Percentiles rank a stretch among this genome's conserved stretches.
phyloP scores from a whole-genome alignment of 352 stramenopile genomes.

The Phytophthora idaei region DNA sequence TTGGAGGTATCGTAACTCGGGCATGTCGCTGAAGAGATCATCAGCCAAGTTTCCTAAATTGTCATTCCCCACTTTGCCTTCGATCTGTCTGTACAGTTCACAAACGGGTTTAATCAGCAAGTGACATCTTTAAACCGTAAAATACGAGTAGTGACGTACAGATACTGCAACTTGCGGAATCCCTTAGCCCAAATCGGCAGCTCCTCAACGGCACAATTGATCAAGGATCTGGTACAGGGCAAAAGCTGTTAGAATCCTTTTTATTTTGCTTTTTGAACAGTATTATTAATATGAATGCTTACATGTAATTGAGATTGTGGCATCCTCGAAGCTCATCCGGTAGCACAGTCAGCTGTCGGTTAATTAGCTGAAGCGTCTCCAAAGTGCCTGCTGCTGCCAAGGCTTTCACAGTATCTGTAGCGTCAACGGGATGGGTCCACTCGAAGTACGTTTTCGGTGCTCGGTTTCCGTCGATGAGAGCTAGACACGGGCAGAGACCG shows the following conservation, averaged over 20 bases:
- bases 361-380: conserved; percentile 43
- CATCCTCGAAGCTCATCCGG: conserved; percentile 42
- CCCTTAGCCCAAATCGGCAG: conserved; percentile 39
- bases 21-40: conserved; percentile 43
- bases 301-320: conserved; percentile 46
- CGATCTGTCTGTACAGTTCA: conserved; percentile 42
- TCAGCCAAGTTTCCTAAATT: conserved; percentile 31
- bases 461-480: conserved; percentile 36
- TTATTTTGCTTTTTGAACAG: no score
- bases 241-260: not conserved
- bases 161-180: conserved; percentile 42
- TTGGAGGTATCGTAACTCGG: conserved; percentile 41
- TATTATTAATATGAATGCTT: not conserved
- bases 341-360: conserved; percentile 25
- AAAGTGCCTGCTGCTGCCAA: conserved; percentile 34
- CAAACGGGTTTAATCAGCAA: not conserved
- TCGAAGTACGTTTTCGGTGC: conserved; percentile 42
- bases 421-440: conserved; percentile 39
- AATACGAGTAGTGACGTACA: conserved; percentile 29
- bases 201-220: conserved; percentile 37
- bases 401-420: conserved; percentile 24
- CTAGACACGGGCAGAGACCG: conserved; percentile 38
- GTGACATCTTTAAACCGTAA: not conserved
- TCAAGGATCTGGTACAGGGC: conserved; percentile 21
- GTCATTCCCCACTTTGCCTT: conserved; percentile 33